A percentile compares a stretch with the other conserved stretches of the same genome.
phyloP scores from a whole-genome alignment of 1,284 basidiomycete species.

The Apiotrichum akiyoshidainum region DNA sequence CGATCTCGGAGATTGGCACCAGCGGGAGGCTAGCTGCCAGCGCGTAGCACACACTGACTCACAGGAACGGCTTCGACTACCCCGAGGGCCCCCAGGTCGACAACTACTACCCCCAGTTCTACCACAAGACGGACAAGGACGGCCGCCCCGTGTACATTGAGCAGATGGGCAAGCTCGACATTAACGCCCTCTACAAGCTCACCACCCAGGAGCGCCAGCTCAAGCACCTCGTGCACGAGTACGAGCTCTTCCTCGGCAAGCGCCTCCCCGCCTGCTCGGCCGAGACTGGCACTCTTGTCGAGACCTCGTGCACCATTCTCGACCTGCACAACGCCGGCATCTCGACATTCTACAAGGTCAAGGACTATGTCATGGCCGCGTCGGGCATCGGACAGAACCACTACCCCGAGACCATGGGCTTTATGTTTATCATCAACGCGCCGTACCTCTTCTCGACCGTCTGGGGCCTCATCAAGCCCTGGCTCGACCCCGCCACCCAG shows the following conservation, averaged over 20 bases:
- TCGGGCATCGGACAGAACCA: constrained; percentile 82
- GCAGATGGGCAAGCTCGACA: constrained; percentile 83
- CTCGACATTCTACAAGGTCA: constrained; percentile 83
- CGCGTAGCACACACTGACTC: neutral
- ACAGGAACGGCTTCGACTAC: constrained; percentile 77
- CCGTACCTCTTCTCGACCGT: constrained; percentile 88
- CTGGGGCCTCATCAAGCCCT: constrained; percentile 86
- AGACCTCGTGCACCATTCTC: constrained; percentile 98
- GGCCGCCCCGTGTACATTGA: constrained; percentile 96
- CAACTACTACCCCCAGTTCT: constrained; percentile 93
- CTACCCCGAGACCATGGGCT: constrained; percentile 93
- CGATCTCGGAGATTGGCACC: neutral
- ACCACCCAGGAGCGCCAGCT: constrained; percentile 88
- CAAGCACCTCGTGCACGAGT: constrained; percentile 84
- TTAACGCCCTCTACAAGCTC: constrained; percentile 72
- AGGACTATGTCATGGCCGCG: constrained; percentile 81
- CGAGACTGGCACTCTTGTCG: constrained; percentile 76
- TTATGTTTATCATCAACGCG: constrained; percentile 92
- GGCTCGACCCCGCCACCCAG: constrained; percentile 93
- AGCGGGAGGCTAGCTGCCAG: too few species aligned
- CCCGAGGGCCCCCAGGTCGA: constrained; percentile 78
- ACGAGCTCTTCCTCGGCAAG: constrained; percentile 79
- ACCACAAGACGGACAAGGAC: constrained; percentile 95
- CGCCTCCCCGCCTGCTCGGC: constrained; percentile 76
- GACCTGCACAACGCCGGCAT: constrained; percentile 82